phyloP scores from a whole-genome alignment of 257 asterid species.

The Misopates orontium region DNA sequence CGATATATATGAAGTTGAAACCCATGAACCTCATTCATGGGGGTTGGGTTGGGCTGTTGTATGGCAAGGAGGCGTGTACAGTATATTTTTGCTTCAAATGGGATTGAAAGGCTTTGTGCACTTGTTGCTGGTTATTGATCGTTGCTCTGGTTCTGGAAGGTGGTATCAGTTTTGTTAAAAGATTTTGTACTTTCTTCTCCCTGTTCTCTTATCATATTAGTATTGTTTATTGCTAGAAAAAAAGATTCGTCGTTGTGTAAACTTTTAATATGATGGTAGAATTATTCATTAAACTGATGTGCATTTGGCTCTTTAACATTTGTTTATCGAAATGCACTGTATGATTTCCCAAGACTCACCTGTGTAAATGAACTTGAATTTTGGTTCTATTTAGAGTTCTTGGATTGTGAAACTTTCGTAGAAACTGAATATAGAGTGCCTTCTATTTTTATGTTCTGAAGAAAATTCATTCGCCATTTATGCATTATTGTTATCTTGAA shows the following conservation, averaged over 20 bases:
- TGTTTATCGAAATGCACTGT: too few relatives aligned
- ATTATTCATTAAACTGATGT: too few relatives aligned
- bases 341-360: too few relatives aligned
- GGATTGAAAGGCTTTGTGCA: slow-evolving; percentile 35
- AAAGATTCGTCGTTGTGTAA: not conserved
- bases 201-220: not conserved
- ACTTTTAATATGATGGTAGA: too few relatives aligned
- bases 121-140: slow-evolving; percentile 35
- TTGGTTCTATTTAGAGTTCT: too few relatives aligned
- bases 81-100: slow-evolving; percentile 39
- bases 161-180: not conserved
- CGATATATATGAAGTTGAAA: slow-evolving; percentile 16
- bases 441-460: too few relatives aligned
- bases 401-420: too few relatives aligned
- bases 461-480: too few relatives aligned
- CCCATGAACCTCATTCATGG: slow-evolving; percentile 23
- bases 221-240: not conserved
- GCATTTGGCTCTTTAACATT: too few relatives aligned
- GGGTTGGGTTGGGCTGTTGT: slow-evolving; percentile 8
- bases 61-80: slow-evolving; percentile 36
- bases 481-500: too few relatives aligned
- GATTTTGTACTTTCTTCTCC: slow-evolving; percentile 6
- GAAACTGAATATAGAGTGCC: too few relatives aligned
- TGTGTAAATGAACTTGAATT: too few relatives aligned
- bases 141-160: slow-evolving; percentile 12